phyloP scores from a whole-genome alignment of 148 eudicot genomes.

The Chenopodium formosanum region DNA sequence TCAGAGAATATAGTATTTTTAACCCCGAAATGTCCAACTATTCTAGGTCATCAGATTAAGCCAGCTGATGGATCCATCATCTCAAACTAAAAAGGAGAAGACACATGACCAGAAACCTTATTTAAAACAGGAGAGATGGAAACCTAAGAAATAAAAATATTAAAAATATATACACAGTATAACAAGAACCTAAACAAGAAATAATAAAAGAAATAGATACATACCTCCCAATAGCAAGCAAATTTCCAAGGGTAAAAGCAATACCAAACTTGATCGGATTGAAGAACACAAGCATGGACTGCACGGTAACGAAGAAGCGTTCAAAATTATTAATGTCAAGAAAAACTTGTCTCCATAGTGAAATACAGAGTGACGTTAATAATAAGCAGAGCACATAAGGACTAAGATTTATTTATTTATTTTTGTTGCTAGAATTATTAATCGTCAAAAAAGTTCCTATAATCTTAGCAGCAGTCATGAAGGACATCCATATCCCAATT shows the following conservation, averaged over 20 bases:
- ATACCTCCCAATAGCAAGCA: slow-evolving; percentile 95
- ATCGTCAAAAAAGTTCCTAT: background rate
- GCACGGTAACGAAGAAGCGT: slow-evolving; percentile 19
- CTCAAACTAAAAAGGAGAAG: background rate
- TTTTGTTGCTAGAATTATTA: no score
- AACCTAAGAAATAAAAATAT: background rate
- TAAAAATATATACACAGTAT: background rate
- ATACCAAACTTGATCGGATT: slow-evolving; percentile 92
- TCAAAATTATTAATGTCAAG: slow-evolving; percentile 25
- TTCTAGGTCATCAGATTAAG: background rate
- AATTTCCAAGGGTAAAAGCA: slow-evolving; percentile 87
- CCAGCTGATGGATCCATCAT: background rate
- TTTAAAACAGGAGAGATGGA: background rate
- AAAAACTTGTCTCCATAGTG: background rate
- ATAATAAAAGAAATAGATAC: slow-evolving; percentile 11
- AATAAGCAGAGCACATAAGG: background rate
- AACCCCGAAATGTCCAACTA: background rate
- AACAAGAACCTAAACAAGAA: slow-evolving; percentile 7
- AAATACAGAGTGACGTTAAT: background rate
- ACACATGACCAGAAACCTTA: background rate
- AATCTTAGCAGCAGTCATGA: background rate
- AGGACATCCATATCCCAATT: background rate
- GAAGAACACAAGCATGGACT: slow-evolving; percentile 81
- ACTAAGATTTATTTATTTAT: background rate
- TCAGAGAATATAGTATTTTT: slow-evolving; percentile 1